Percentiles rank a stretch among this genome's conserved stretches.
These are phyloP conservation scores for Beauveria rudraprayagi DNA, from an alignment of 2,329 filamentous ascomycete species.

Conservation along the genomic window DNA sequence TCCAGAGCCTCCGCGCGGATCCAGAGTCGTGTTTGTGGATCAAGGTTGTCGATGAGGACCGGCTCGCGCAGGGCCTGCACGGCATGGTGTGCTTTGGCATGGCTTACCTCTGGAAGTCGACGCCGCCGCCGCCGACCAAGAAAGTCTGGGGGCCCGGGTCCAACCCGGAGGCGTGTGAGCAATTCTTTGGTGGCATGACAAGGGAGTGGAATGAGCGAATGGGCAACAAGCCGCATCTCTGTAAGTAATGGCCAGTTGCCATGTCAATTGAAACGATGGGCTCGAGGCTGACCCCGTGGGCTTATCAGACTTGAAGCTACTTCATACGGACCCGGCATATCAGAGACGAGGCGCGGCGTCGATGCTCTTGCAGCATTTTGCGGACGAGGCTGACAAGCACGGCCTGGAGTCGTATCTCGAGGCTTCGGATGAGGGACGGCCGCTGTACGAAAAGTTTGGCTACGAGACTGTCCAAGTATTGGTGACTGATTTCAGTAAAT, in stretches of 20 bases:
- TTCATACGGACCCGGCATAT: conserved; percentile 30
- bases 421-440: conserved; percentile 23
- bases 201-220: conserved; percentile 23
- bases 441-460: conserved; percentile 28
- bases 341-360: conserved; percentile 28
- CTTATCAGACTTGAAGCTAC: conserved; percentile 26
- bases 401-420: conserved; percentile 30
- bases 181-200: conserved; percentile 25
- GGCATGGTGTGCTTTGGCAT: conserved; percentile 27
- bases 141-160: conserved; percentile 21
- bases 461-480: conserved; percentile 24
- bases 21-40: conserved; percentile 24
- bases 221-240: conserved; percentile 25
- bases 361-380: conserved; percentile 27
- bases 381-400: conserved; percentile 28
- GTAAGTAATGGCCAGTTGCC: conserved; percentile 20
- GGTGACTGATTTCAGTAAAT: conserved; percentile 21
- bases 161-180: conserved; percentile 26
- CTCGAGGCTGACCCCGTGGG: background rate
- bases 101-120: conserved; percentile 26
- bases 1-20: conserved; percentile 17
- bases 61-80: conserved; percentile 20
- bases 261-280: background rate
- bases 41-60: conserved; percentile 28
- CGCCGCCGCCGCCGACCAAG: conserved; percentile 20